phyloP scores from a whole-genome alignment of 2,329 filamentous ascomycete species.

The Clarireedia sp. region DNA sequence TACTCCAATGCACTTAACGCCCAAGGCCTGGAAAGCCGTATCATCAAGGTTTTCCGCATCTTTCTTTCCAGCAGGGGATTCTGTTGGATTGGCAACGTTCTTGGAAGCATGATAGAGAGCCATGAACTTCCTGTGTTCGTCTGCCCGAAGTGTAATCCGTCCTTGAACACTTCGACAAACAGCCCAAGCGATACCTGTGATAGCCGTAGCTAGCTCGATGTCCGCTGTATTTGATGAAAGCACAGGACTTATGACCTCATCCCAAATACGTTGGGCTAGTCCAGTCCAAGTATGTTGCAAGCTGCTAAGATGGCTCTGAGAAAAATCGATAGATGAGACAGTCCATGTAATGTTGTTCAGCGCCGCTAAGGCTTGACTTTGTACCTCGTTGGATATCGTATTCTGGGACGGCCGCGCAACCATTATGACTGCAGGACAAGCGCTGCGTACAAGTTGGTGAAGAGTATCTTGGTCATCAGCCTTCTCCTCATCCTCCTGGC shows the following conservation, averaged over 20 bases:
- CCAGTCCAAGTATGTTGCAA: slow-evolving; percentile 48
- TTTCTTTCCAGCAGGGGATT: slow-evolving; percentile 14
- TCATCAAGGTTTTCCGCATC: slow-evolving; percentile 21
- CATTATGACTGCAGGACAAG: slow-evolving; percentile 23
- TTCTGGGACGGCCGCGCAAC: slow-evolving; percentile 14
- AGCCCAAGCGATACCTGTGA: slow-evolving; percentile 60
- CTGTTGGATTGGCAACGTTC: slow-evolving; percentile 24
- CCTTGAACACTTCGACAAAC: slow-evolving; percentile 48
- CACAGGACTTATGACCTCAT: slow-evolving; percentile 46
- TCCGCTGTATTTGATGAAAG: slow-evolving; percentile 54
- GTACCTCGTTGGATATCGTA: slow-evolving; percentile 33
- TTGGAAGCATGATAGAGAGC: slow-evolving; percentile 55
- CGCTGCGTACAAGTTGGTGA: slow-evolving; percentile 25
- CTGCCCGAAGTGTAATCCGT: slow-evolving; percentile 39
- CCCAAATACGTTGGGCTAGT: slow-evolving; percentile 49
- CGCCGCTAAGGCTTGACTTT: slow-evolving; percentile 47
- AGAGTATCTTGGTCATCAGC: slow-evolving; percentile 22
- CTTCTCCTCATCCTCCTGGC: slow-evolving; percentile 33
- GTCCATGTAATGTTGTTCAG: slow-evolving; percentile 64
- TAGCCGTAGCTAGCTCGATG: slow-evolving; percentile 51
- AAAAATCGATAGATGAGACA: slow-evolving; percentile 52
- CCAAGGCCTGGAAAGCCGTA: slow-evolving; percentile 52
- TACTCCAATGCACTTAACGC: slow-evolving; percentile 60
- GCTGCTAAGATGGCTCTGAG: slow-evolving; percentile 40
- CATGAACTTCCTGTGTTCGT: slow-evolving; percentile 57